Base-by-base conservation (phyloP, 345 rosid genomes). In the Erodium maritimum region DNA sequence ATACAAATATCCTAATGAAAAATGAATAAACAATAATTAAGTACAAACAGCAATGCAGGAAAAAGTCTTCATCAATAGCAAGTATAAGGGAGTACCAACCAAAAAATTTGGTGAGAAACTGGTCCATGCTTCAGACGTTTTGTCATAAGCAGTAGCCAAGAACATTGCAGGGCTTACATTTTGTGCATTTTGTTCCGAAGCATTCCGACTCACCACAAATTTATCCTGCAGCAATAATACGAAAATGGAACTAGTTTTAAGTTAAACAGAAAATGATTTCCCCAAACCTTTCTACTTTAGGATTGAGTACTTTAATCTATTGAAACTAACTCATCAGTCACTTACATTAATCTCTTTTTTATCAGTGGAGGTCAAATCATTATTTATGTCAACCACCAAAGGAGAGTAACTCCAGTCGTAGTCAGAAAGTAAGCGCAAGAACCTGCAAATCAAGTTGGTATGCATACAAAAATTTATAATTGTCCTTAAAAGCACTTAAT, bases 41-140 rank as follows among this genome's bases (percentile, higher is more conserved):
- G 58, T 0, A 55, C 11, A 21, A 2, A 55, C 22, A 55, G 21
- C 22, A 20, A 21, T 9, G 17, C 12, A 24, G 29, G 19, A 24
- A 55, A 21, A 55, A 55, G 23, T 21, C 34, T 21, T 55, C 17
- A n/a, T 20, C 17, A 21, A 63, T 19, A 33, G 29, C 4, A 13
- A 58, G 12, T 25, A 58, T 50, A 0, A 6, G n/a, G 7, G 72
- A 69, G 50, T 37, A 86, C 89, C 69, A 67, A 91, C 98, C 91
- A 61, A 17, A 55, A 72, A 53, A 72, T 65, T 91, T 51, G 95
- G 98, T 2, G 87, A 81, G 61, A 52, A 62, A 56, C 75, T 19
- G 20, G 98, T 91, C 98, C 98, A 91, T 53, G 90, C 88, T 64
- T 86, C 98, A 29, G 96, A 91, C 77, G 83, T 82, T 78, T 75